These are phyloP conservation scores for Ogataea pignaliae DNA, from an alignment of 805 yeast genomes.

Conservation along the genomic window DNA sequence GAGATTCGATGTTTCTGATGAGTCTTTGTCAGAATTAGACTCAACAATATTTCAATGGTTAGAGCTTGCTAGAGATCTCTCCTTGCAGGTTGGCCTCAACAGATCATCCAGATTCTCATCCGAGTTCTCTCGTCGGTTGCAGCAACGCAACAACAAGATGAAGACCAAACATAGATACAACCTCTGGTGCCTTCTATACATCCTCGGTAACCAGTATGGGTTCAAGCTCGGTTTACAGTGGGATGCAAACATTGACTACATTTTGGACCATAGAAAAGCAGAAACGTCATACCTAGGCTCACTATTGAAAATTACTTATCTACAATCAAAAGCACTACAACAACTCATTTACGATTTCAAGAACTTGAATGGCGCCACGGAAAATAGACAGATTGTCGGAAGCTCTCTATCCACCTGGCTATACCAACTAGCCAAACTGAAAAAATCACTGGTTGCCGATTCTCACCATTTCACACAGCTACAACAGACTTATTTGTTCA, in stretches of 20 bases:
- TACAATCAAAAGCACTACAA: slow-evolving; percentile 18
- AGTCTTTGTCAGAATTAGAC: slow-evolving; percentile 15
- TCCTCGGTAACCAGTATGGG: slow-evolving; percentile 24
- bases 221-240: slow-evolving; percentile 25
- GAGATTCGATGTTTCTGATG: slow-evolving; percentile 5
- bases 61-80: slow-evolving; percentile 19
- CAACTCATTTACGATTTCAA: slow-evolving; percentile 19
- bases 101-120: slow-evolving; percentile 10
- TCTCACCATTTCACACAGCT: background rate
- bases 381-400: slow-evolving; percentile 11
- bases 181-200: slow-evolving; percentile 25
- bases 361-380: slow-evolving; percentile 7
- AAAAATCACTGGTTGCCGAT: background rate
- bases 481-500: slow-evolving; percentile 1
- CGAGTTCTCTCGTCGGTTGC: slow-evolving; percentile 17
- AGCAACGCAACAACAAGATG: slow-evolving; percentile 5
- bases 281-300: slow-evolving; percentile 14
- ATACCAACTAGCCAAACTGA: slow-evolving; percentile 13
- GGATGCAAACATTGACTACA: slow-evolving; percentile 15
- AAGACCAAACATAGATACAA: slow-evolving; percentile 16
- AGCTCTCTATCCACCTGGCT: slow-evolving; percentile 24
- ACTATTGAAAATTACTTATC: slow-evolving; percentile 15
- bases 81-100: slow-evolving; percentile 19
- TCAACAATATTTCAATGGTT: slow-evolving; percentile 21
- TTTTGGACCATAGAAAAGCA: slow-evolving; percentile 13